A percentile compares a stretch with the other conserved stretches of the same genome.
phyloP scores from a whole-genome alignment of 176 grass and related monocot species.

The Hordeum marinum region DNA sequence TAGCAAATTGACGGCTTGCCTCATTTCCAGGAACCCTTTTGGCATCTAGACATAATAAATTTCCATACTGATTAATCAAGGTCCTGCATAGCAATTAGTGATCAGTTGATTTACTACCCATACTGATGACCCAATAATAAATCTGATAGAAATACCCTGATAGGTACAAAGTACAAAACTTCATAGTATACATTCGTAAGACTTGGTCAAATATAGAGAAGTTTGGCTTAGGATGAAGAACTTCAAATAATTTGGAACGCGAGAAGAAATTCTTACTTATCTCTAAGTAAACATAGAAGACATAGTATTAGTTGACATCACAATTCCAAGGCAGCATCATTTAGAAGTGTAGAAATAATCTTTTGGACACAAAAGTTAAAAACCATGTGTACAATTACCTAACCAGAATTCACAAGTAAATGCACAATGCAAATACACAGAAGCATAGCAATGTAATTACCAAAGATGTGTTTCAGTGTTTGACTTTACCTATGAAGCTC shows the following conservation, averaged over 20 bases:
- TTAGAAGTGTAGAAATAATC: background rate
- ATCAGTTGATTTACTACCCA: background rate
- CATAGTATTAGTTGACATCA: background rate
- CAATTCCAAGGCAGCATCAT: background rate
- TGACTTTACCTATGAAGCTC: constrained; percentile 79
- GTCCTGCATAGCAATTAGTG: constrained; percentile 45
- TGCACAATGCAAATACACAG: background rate
- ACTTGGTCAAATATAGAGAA: too few relatives aligned
- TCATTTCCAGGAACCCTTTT: constrained; percentile 76
- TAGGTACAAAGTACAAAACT: background rate
- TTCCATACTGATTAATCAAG: constrained; percentile 56
- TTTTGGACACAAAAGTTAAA: background rate
- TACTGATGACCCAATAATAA: background rate
- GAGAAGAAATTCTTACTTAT: background rate
- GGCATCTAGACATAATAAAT: constrained; percentile 53
- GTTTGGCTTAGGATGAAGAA: too few relatives aligned
- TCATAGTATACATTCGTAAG: background rate
- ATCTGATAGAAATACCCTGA: constrained; percentile 1
- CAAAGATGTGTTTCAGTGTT: background rate
- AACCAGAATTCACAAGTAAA: background rate
- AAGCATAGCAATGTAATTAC: constrained; percentile 6
- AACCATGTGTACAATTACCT: background rate
- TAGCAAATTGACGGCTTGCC: constrained; percentile 51
- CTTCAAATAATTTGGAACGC: too few relatives aligned
- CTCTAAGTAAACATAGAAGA: background rate